These are phyloP conservation scores for Colletotrichum chlorophyti DNA, from an alignment of 2,329 filamentous ascomycete species.

Conservation along the genomic window DNA sequence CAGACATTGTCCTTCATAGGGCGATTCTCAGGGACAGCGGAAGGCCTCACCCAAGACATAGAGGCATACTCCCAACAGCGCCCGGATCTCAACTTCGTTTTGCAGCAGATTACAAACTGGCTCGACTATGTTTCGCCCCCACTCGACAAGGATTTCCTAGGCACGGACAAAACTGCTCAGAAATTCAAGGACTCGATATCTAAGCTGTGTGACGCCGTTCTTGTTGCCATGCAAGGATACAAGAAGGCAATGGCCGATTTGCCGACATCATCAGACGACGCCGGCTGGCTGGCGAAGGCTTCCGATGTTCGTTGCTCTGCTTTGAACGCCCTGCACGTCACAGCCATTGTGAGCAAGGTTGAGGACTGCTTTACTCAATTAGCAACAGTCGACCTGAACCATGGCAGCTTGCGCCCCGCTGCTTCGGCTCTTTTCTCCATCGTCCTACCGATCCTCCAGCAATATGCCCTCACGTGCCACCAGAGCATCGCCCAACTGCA, in stretches of 20 bases:
- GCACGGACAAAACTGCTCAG: constrained; percentile 34
- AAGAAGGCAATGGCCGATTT: constrained; percentile 58
- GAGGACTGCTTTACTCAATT: constrained; percentile 31
- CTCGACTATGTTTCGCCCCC: neutral
- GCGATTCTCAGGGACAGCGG: neutral
- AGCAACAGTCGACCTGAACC: constrained; percentile 46
- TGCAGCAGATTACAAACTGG: constrained; percentile 74
- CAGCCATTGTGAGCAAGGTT: constrained; percentile 17
- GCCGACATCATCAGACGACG: constrained; percentile 65
- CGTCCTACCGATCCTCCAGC: constrained; percentile 73
- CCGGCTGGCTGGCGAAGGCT: constrained; percentile 56
- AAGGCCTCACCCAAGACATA: neutral
- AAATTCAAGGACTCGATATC: constrained; percentile 66
- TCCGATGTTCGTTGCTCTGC: constrained; percentile 14
- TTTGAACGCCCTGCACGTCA: constrained; percentile 22
- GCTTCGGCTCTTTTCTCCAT: constrained; percentile 65
- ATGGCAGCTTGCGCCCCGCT: constrained; percentile 48
- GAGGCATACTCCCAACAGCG: constrained; percentile 36
- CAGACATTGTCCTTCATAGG: constrained; percentile 45
- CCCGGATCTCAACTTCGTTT: constrained; percentile 68
- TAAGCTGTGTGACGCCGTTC: constrained; percentile 73
- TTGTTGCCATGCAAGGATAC: constrained; percentile 80
- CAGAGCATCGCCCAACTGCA: constrained; percentile 65
- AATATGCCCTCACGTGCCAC: constrained; percentile 71
- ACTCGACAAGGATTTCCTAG: neutral